A percentile compares a stretch with the other conserved stretches of the same genome.
These are phyloP conservation scores for Nakaseomyces bracarensis DNA, from an alignment of 1,139 yeast genomes.

Conservation along the genomic window DNA sequence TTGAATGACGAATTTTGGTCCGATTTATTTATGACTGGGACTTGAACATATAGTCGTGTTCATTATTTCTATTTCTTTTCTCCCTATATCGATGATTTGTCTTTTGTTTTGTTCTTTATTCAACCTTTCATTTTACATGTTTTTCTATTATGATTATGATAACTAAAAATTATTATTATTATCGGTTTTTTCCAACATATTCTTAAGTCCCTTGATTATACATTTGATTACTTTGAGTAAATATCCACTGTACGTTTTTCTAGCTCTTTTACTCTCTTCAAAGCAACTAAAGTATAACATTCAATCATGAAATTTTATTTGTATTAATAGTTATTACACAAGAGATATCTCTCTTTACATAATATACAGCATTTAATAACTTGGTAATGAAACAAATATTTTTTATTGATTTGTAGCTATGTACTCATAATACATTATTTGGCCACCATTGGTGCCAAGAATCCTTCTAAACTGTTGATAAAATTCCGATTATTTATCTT, in stretches of 20 bases:
- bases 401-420: too few relatives aligned
- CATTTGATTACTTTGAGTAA: not conserved
- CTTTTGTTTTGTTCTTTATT: not conserved
- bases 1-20: conserved; percentile 30
- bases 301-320: not conserved
- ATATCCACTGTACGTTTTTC: not conserved
- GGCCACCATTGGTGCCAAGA: conserved; percentile 27
- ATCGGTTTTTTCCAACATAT: too few relatives aligned
- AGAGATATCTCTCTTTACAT: not conserved
- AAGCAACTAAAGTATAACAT: not conserved
- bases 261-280: not conserved
- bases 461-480: conserved; percentile 25
- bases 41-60: conserved; percentile 8
- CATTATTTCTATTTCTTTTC: not conserved
- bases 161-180: too few relatives aligned
- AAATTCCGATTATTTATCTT: conserved; percentile 28
- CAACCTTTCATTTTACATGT: not conserved
- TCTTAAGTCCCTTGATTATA: too few relatives aligned
- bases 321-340: not conserved
- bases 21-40: conserved; percentile 21
- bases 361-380: not conserved
- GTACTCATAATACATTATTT: conserved; percentile 8
- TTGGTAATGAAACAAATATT: too few relatives aligned
- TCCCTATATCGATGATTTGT: not conserved
- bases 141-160: not conserved